Evolutionary conservation across 345 rosid species (phyloP), one percentile per base, ranked within the genome.

Genomic region (Lagerstroemia speciosa): DNA sequence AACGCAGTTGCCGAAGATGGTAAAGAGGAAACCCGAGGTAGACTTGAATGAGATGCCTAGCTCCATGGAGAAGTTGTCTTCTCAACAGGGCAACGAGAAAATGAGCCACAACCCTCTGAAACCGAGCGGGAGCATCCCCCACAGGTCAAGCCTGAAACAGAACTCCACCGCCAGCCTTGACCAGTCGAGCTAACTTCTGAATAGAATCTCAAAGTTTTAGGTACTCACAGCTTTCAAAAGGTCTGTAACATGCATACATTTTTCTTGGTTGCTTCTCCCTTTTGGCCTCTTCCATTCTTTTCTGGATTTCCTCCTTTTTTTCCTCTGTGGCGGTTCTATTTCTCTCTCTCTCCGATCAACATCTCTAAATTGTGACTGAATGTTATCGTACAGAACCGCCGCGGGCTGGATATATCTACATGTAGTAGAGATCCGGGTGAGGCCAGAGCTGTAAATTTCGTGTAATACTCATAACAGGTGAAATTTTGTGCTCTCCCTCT

Each of bases 21-120:
- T 60, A 12, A 89, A 83, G 78, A 82, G 84, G 80, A 93, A 87
- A 67, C 71, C 86, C 1, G 93, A 85, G 61, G 65, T 64, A n/a
- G 83, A 76, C 69, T 48, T 65, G 69, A 84, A 82, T 52, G 87
- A 79, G 70, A 64, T 87, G 70, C 80, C 67, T 40, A 43, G 19
- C 34, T 64, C 30, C 69, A 75, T 33, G 26, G 84, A 80, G 70
- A 81, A 78, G 74, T 46, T 74, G 43, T 65, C 69, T 30, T 45
- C 55, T 32, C 67, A 62, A 45, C 38, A 62, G 15, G 36, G 19
- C 22, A 36, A 31, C 36, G 69, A 60, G 34, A 66, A 64, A 8
- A 83, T 78, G 48, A 85, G 83, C 64, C 76, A 52, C 62, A 62
- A 80, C 73, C 79, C 82, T 1, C 30, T 17, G 24, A 83, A 84